phyloP scores from a whole-genome alignment of 2,329 filamentous ascomycete species.

The Verticillium alfalfae region DNA sequence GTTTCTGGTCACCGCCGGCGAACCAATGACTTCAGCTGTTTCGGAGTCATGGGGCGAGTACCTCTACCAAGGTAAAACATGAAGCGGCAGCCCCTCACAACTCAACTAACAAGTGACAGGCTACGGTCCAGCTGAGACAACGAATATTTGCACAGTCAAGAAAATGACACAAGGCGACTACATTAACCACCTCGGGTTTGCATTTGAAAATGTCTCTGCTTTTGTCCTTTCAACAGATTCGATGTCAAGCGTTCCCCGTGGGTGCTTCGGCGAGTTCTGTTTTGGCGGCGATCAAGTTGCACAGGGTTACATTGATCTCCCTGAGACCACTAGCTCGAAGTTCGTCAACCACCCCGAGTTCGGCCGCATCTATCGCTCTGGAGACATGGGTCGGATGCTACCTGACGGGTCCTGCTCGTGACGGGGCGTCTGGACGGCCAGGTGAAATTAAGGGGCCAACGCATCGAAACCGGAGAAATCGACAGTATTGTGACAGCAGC shows the following conservation, averaged over 20 bases:
- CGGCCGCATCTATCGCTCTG: conserved; percentile 75
- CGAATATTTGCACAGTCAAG: conserved; percentile 79
- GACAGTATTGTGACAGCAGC: conserved; percentile 54
- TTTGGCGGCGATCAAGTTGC: conserved; percentile 82
- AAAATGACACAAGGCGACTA: conserved; percentile 51
- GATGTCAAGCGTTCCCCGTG: conserved; percentile 55
- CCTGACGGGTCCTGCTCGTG: conserved; percentile 70
- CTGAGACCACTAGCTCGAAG: conserved; percentile 55
- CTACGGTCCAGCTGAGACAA: conserved; percentile 81
- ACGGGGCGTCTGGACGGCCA: conserved; percentile 72
- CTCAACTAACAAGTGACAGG: conserved; percentile 23
- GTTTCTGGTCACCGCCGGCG: conserved; percentile 77
- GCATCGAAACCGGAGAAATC: conserved; percentile 75
- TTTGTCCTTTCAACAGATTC: conserved; percentile 50
- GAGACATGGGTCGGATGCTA: conserved; percentile 76
- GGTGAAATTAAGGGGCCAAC: conserved; percentile 74
- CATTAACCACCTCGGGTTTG: conserved; percentile 70
- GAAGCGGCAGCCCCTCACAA: background rate
- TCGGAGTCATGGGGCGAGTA: conserved; percentile 62
- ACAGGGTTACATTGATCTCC: conserved; percentile 65
- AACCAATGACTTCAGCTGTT: conserved; percentile 70
- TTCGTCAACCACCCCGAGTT: conserved; percentile 64
- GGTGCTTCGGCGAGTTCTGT: conserved; percentile 76
- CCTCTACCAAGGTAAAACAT: conserved; percentile 59
- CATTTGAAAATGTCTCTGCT: conserved; percentile 70